Evolutionary conservation across 352 stramenopile genomes (phyloP).

Genomic region (Phytophthora meadii): DNA sequence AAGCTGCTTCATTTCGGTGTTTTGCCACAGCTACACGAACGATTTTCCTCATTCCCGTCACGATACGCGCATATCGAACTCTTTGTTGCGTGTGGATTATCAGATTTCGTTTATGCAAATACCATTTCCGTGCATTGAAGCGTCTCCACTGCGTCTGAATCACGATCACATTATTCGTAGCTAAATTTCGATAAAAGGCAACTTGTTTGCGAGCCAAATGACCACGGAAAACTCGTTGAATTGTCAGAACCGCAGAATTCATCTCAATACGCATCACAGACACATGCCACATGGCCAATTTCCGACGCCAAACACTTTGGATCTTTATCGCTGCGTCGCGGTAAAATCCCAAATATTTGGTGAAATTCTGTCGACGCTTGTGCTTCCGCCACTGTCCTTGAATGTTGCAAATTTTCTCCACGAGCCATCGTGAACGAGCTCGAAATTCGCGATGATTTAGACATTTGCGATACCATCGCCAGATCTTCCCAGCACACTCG

Average conservation of each 20-base stretch:
- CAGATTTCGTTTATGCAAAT: conserved; percentile 33
- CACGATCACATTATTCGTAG: conserved; percentile 24
- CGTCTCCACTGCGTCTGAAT: conserved; percentile 60
- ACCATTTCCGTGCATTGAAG: conserved; percentile 25
- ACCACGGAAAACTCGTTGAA: conserved; percentile 57
- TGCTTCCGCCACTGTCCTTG: conserved; percentile 69
- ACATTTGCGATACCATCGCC: conserved; percentile 62
- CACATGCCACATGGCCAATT: conserved; percentile 44
- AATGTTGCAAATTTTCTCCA: conserved; percentile 59
- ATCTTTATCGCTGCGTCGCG: conserved; percentile 42
- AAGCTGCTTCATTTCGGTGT: conserved; percentile 40
- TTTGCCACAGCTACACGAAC: conserved; percentile 34
- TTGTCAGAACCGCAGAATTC: conserved; percentile 37
- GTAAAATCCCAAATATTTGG: conserved; percentile 49
- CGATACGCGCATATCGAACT: conserved; percentile 43
- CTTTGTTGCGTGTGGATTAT: conserved; percentile 52
- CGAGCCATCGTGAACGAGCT: conserved; percentile 48
- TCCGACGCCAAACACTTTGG: conserved; percentile 55
- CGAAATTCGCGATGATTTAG: conserved; percentile 42
- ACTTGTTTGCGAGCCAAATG: conserved; percentile 40
- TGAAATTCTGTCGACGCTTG: conserved; percentile 39
- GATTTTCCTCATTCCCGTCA: conserved; percentile 37
- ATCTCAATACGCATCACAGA: conserved; percentile 32
- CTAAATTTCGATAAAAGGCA: conserved; percentile 34
- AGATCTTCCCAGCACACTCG: conserved; percentile 33